phyloP scores from a whole-genome alignment of 1,284 basidiomycete species.

The Erythrobasidium hasegawianum region DNA sequence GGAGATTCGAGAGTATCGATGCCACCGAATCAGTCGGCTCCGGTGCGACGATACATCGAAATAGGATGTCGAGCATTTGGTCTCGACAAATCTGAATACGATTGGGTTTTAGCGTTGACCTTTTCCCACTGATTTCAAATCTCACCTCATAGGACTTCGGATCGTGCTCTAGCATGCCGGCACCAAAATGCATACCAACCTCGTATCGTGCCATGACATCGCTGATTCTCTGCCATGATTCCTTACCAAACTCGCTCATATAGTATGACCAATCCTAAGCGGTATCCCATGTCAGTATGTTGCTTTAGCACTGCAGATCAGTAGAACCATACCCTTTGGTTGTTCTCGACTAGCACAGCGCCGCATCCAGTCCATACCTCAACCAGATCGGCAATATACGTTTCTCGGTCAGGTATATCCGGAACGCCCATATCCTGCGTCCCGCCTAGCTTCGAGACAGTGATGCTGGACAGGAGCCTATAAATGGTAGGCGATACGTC shows the following conservation, averaged over 20 bases:
- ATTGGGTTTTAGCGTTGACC: background rate
- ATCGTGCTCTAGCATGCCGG: constrained; percentile 62
- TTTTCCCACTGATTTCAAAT: constrained; percentile 10
- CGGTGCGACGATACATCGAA: constrained; percentile 58
- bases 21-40: constrained; percentile 51
- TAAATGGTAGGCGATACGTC: constrained; percentile 62
- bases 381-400: constrained; percentile 58
- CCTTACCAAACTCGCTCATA: constrained; percentile 57
- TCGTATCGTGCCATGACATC: constrained; percentile 59
- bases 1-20: constrained; percentile 52
- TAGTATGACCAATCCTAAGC: constrained; percentile 65
- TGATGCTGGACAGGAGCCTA: constrained; percentile 58
- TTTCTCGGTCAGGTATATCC: constrained; percentile 46
- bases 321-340: constrained; percentile 53
- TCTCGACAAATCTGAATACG: constrained; percentile 55
- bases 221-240: constrained; percentile 61
- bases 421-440: constrained; percentile 42
- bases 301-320: no score
- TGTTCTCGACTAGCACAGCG: constrained; percentile 62
- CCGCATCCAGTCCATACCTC: constrained; percentile 75
- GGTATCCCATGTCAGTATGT: no score
- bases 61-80: constrained; percentile 59
- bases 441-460: constrained; percentile 12
- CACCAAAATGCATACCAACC: constrained; percentile 66
- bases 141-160: constrained; percentile 62